Conservation (phyloP, 495 filamentous ascomycete genomes). For the Aspergillus haitiensis region DNA sequence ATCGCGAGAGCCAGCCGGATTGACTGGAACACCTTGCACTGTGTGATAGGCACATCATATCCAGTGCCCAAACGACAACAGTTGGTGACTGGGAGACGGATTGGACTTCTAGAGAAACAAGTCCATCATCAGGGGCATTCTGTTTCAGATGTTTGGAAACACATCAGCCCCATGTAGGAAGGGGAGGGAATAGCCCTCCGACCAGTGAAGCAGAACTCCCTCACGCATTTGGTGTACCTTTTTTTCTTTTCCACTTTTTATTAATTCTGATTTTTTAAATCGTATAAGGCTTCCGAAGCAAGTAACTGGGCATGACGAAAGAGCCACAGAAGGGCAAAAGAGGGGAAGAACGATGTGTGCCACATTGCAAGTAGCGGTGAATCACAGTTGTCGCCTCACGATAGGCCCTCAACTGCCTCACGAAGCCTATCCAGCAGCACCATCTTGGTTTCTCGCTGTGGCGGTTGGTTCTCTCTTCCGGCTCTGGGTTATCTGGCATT, state of each 20-base stretch:
- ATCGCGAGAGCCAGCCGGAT: not conserved
- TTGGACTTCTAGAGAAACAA: not conserved
- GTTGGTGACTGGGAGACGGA: not conserved
- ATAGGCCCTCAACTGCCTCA: conserved; percentile 11
- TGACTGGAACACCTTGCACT: not conserved
- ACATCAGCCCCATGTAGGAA: no score
- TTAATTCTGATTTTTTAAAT: no score
- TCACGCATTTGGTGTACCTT: no score
- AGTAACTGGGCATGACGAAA: not conserved
- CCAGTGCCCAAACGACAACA: not conserved
- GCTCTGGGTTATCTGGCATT: conserved; percentile 1
- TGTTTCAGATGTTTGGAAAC: conserved; percentile 2
- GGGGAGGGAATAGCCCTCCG: no score
- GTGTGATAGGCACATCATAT: conserved; percentile 1
- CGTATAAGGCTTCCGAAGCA: not conserved
- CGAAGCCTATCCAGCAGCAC: not conserved
- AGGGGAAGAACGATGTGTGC: not conserved
- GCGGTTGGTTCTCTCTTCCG: no score
- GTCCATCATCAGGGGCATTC: not conserved
- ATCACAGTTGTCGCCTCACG: conserved; percentile 17
- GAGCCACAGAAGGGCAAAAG: no score
- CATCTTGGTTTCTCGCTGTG: no score
- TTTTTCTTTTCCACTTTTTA: no score
- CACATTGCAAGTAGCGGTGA: conserved; percentile 13
- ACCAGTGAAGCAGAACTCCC: no score